phyloP scores from a whole-genome alignment of 768 basidiomycete species.

The Hypholoma sublateritium region DNA sequence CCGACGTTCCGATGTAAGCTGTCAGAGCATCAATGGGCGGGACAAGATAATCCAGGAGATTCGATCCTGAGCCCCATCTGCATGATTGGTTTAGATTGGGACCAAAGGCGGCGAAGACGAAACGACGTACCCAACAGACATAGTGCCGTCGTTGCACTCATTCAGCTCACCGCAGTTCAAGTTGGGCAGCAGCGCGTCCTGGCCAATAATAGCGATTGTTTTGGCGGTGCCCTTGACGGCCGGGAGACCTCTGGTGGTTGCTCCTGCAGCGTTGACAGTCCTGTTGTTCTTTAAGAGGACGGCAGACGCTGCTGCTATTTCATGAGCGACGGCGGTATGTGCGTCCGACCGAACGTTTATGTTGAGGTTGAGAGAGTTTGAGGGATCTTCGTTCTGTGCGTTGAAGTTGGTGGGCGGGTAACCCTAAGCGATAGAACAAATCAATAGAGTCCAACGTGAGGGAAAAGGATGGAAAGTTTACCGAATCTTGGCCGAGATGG shows the following conservation, averaged over 20 bases:
- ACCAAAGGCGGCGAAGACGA: background rate
- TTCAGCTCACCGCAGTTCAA: conserved; percentile 46
- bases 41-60: conserved; percentile 43
- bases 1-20: conserved; percentile 36
- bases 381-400: conserved; percentile 43
- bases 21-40: conserved; percentile 49
- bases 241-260: conserved; percentile 41
- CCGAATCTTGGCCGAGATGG: conserved; percentile 48
- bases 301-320: conserved; percentile 66
- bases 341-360: conserved; percentile 42
- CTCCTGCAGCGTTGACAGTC: conserved; percentile 35
- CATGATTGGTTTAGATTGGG: background rate
- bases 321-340: conserved; percentile 52
- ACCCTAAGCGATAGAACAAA: conserved; percentile 26
- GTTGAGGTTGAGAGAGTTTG: conserved; percentile 40
- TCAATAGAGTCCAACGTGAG: background rate
- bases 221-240: conserved; percentile 48
- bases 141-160: conserved; percentile 56
- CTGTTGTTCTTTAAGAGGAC: conserved; percentile 69
- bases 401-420: conserved; percentile 49
- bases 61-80: conserved; percentile 54
- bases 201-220: conserved; percentile 57
- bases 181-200: conserved; percentile 55
- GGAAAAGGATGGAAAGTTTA: conserved; percentile 15
- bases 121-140: conserved; percentile 57